A percentile compares a stretch with the other conserved stretches of the same genome.
phyloP scores from a whole-genome alignment of 1,284 basidiomycete genomes.

The Tylopilus sp. region DNA sequence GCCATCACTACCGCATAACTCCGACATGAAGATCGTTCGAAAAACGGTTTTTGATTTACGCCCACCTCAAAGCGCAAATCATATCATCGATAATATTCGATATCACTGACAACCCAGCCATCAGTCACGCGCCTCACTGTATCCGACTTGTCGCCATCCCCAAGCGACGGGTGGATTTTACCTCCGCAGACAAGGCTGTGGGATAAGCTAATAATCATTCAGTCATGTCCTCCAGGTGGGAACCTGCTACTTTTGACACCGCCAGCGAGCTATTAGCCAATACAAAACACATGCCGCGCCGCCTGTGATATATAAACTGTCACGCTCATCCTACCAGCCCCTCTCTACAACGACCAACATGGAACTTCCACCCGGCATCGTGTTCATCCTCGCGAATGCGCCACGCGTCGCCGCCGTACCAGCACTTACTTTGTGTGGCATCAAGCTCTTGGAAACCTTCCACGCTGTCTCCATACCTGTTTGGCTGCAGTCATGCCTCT shows the following conservation, averaged over 20 bases:
- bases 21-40: constrained; percentile 24
- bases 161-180: no score
- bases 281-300: constrained; percentile 12
- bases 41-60: constrained; percentile 21
- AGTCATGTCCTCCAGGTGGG: neutral
- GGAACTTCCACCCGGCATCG: constrained; percentile 42
- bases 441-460: constrained; percentile 15
- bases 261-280: no score
- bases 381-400: constrained; percentile 30
- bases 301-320: constrained; percentile 20
- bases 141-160: no score
- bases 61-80: constrained; percentile 16
- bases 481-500: constrained; percentile 32
- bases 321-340: neutral
- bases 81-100: no score
- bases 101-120: neutral
- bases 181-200: neutral
- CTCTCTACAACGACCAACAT: constrained; percentile 22
- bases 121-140: neutral
- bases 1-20: constrained; percentile 10
- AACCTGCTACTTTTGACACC: neutral
- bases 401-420: constrained; percentile 34
- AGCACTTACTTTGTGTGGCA: constrained; percentile 21
- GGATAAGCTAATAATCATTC: neutral
- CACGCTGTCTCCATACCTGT: constrained; percentile 14